These are phyloP conservation scores for Pythium folliculosum DNA, from an alignment of 352 stramenopile genomes.

Conservation along the genomic window DNA sequence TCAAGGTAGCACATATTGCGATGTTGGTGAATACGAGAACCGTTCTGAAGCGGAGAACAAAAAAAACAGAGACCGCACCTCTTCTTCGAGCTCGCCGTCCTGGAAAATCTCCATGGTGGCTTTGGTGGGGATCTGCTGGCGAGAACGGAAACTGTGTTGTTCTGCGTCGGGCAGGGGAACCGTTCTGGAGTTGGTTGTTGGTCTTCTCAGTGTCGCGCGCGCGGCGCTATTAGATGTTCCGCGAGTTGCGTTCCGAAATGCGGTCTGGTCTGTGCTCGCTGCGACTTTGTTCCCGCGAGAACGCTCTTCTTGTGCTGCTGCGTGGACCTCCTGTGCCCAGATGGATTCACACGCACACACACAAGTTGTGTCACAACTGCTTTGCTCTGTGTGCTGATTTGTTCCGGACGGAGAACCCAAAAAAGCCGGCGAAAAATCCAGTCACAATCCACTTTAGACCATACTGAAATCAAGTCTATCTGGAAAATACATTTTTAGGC, in stretches of 20 bases:
- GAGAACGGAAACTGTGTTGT: too few species aligned
- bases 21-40: background rate
- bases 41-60: too few species aligned
- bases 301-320: background rate
- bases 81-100: constrained; percentile 74
- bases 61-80: too few species aligned
- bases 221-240: too few species aligned
- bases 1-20: background rate
- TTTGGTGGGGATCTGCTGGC: too few species aligned
- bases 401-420: background rate
- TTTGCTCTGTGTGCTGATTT: background rate
- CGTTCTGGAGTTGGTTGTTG: background rate
- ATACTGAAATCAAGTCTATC: background rate
- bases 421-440: background rate
- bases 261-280: background rate
- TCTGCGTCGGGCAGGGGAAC: background rate
- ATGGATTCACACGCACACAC: constrained; percentile 3
- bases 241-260: too few species aligned
- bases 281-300: background rate
- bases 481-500: background rate
- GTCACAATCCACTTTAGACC: background rate
- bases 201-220: background rate
- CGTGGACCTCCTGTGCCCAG: background rate
- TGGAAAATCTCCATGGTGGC: constrained; percentile 79
- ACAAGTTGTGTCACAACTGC: too few species aligned